Base-by-base conservation (phyloP, 2,329 filamentous ascomycete species). In the Cordyceps farinosa region DNA sequence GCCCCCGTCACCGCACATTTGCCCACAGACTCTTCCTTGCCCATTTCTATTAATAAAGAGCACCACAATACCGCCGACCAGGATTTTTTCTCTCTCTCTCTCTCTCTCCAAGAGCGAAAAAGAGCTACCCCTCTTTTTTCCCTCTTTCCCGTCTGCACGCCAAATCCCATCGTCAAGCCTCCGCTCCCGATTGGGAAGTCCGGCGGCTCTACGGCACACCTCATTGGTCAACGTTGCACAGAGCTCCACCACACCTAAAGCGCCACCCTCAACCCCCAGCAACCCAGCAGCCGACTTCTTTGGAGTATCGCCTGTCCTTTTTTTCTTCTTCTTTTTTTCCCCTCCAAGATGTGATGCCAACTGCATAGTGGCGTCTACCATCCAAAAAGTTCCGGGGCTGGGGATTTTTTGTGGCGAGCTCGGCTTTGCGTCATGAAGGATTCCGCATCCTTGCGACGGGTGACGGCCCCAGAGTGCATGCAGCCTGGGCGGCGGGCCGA, bases 151-250 rank as follows among this genome's bases (percentile, higher is more conserved):
- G 1, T 22, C 40, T 42, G 45, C 48, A 61, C 30, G 50, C 58
- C 58, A 52, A 11, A 29, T 59, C 56, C n/a, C 36, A 17, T 6
- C n/a, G 22, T 22, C 22, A 22, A 22, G 22, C 22, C 22, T 22
- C 17, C 4, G 10, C 29, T 40, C 50, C 59, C 30, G n/a, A 61
- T 61, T 44, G 30, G 59, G 59, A 61, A 61, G 52, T 38, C 59
- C 40, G 22, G 59, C 59, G 59, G 59, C 42, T 61, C 30, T 48
- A 54, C 10, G 27, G 11, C 9, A 11, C n/a, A 6, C 6, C 4
- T 30, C 32, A 59, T 59, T 59, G 56, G 56, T 22, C 34, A 3
- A 9, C 9, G 29, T 34, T n/a, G 13, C 32, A 30, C 30, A n/a
- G 22, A 10, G 34, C 55, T 58, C 55, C 55, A 58, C 57, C 29